These are phyloP conservation scores for Lachnellula hyalina DNA, from an alignment of 2,329 filamentous ascomycete genomes.

Conservation along the genomic window DNA sequence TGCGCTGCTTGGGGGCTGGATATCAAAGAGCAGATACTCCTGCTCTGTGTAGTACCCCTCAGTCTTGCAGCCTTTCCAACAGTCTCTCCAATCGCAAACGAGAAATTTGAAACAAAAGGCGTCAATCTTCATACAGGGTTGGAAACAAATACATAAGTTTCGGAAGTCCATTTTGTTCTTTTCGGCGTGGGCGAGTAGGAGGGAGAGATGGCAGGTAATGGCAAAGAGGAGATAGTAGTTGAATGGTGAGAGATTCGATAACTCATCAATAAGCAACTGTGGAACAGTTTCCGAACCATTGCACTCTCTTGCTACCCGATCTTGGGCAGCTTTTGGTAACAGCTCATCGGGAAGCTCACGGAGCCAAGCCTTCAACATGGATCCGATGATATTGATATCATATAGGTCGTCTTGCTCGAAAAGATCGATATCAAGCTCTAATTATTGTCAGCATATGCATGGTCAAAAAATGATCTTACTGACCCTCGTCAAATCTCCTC, in stretches of 20 bases:
- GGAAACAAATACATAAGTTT: slow-evolving; percentile 94
- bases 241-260: slow-evolving; percentile 90
- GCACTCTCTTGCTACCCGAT: slow-evolving; percentile 74
- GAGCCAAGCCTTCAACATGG: slow-evolving; percentile 94
- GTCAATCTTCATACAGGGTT: slow-evolving; percentile 95
- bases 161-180: slow-evolving; percentile 99
- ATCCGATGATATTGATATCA: slow-evolving; percentile 94
- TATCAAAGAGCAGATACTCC: slow-evolving; percentile 57
- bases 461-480: slow-evolving; percentile 15
- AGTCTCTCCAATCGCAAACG: slow-evolving; percentile 91
- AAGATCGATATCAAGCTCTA: slow-evolving; percentile 83
- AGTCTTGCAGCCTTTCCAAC: slow-evolving; percentile 93
- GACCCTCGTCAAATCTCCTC: slow-evolving; percentile 80
- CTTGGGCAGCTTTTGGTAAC: slow-evolving; percentile 79
- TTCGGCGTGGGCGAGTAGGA: slow-evolving; percentile 83
- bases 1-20: slow-evolving; percentile 43
- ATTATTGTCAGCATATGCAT: slow-evolving; percentile 14
- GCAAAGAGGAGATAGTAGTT: slow-evolving; percentile 98
- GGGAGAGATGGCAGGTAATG: slow-evolving; percentile 91
- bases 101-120: slow-evolving; percentile 92
- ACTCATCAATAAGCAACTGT: slow-evolving; percentile 80
- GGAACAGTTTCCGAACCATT: slow-evolving; percentile 74
- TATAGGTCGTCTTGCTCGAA: slow-evolving; percentile 85
- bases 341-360: slow-evolving; percentile 92
- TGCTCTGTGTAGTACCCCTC: slow-evolving; percentile 74